A percentile compares a stretch with the other conserved stretches of the same genome.
phyloP scores from a whole-genome alignment of 768 basidiomycete species.

The Erythrobasidium yunnanense region DNA sequence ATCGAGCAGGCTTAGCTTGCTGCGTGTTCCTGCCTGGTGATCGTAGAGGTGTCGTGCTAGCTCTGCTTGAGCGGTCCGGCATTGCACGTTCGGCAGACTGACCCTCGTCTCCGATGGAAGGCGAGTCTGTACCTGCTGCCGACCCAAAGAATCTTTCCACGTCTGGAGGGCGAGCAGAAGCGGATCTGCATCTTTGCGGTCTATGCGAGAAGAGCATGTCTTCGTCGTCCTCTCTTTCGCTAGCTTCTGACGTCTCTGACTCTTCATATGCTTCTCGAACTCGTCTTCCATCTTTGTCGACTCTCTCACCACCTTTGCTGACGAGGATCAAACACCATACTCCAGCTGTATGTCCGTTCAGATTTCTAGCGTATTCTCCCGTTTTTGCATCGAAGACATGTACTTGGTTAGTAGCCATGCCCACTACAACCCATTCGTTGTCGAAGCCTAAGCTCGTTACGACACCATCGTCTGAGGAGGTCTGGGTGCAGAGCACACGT shows the following conservation, averaged over 20 bases:
- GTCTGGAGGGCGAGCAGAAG: conserved; percentile 16
- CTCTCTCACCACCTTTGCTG: conserved; percentile 50
- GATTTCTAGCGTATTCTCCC: conserved; percentile 62
- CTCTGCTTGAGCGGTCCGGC: background rate
- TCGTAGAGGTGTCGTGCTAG: background rate
- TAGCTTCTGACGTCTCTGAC: too few species aligned
- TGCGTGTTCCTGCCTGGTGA: background rate
- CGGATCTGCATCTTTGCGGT: background rate
- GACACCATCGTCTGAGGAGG: conserved; percentile 51
- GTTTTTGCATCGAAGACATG: conserved; percentile 72
- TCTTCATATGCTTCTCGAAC: too few species aligned
- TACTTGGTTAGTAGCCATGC: conserved; percentile 72
- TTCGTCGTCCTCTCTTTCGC: conserved; percentile 1
- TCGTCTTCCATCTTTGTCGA: conserved; percentile 14
- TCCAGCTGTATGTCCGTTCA: conserved; percentile 75
- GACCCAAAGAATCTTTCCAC: background rate
- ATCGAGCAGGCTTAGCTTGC: background rate
- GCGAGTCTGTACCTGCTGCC: background rate
- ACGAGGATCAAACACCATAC: conserved; percentile 85
- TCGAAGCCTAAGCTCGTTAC: conserved; percentile 83
- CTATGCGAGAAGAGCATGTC: background rate
- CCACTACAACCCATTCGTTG: conserved; percentile 70
- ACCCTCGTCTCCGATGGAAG: background rate
- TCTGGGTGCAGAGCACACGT: conserved; percentile 56
- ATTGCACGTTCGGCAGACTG: background rate